phyloP scores from a whole-genome alignment of 2,329 filamentous ascomycete genomes.

The Bimuria novae-zelandiae region DNA sequence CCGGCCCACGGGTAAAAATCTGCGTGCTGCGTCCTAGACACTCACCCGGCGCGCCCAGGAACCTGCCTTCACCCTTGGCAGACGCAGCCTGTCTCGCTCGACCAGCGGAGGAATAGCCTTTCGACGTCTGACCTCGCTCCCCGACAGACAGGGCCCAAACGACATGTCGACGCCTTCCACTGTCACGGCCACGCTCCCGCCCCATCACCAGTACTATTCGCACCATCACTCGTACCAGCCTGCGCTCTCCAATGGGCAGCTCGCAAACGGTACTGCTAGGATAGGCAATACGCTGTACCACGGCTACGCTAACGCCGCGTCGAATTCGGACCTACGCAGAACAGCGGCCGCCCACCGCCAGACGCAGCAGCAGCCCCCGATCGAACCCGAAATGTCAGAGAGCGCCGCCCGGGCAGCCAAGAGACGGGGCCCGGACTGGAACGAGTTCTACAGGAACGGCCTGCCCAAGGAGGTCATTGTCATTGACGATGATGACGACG shows the following conservation, averaged over 20 bases:
- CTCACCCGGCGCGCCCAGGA: conserved; percentile 15
- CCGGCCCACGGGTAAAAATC: conserved; percentile 14
- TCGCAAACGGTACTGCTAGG: conserved; percentile 37
- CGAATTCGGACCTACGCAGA: conserved; percentile 44
- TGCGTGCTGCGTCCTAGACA: conserved; percentile 19
- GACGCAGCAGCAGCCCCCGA: conserved; percentile 39
- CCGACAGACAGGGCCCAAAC: conserved; percentile 26
- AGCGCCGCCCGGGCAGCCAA: conserved; percentile 18
- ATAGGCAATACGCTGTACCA: conserved; percentile 46
- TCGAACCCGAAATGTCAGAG: conserved; percentile 32
- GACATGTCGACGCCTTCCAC: conserved; percentile 52
- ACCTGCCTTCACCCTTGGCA: conserved; percentile 19
- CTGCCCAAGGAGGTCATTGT: conserved; percentile 57
- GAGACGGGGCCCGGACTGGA: conserved; percentile 46
- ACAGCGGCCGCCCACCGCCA: conserved; percentile 41
- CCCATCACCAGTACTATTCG: conserved; percentile 48
- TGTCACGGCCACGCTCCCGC: conserved; percentile 48
- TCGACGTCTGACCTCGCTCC: conserved; percentile 32
- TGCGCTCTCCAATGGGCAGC: conserved; percentile 41
- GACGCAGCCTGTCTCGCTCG: conserved; percentile 19
- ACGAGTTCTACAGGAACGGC: conserved; percentile 51
- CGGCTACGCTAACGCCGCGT: conserved; percentile 44
- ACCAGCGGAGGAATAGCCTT: conserved; percentile 30
- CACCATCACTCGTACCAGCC: conserved; percentile 47
- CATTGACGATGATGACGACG: conserved; percentile 56